A percentile compares a stretch with the other conserved stretches of the same genome.
These are phyloP conservation scores for Erodium chrysanthum DNA, from an alignment of 441 rosid species.

Conservation along the genomic window DNA sequence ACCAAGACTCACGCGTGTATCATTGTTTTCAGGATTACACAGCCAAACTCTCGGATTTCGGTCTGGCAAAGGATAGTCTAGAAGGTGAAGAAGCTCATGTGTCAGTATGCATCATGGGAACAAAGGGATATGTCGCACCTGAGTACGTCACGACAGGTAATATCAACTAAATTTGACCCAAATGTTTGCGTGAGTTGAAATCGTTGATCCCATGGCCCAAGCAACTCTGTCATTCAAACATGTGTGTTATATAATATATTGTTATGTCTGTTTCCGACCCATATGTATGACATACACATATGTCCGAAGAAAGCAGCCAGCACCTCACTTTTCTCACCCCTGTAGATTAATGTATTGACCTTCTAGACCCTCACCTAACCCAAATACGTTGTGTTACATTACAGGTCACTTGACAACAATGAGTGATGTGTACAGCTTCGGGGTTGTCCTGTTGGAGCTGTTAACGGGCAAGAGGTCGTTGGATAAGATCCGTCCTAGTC, in stretches of 20 bases:
- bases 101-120: constrained; percentile 61
- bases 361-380: not conserved
- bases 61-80: constrained; percentile 60
- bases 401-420: constrained; percentile 54
- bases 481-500: constrained; percentile 43
- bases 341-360: not conserved
- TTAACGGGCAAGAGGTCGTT: constrained; percentile 44
- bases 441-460: constrained; percentile 49
- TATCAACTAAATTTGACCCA: not conserved
- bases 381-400: not conserved
- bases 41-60: constrained; percentile 58
- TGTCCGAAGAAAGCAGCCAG: not conserved
- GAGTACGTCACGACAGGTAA: constrained; percentile 42
- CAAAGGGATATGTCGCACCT: constrained; percentile 67
- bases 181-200: not conserved
- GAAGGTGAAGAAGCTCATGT: constrained; percentile 64
- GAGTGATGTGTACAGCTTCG: constrained; percentile 51
- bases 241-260: not conserved
- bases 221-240: not conserved
- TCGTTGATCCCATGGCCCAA: not conserved
- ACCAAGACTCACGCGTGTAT: not conserved
- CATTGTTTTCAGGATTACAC: constrained; percentile 38
- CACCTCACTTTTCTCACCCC: not conserved
- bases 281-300: too few species aligned
- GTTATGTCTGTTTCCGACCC: not conserved